Evolutionary conservation across 225 moss, liverwort and hornwort genomes (phyloP).

Genomic region (Lunularia cruciata): DNA sequence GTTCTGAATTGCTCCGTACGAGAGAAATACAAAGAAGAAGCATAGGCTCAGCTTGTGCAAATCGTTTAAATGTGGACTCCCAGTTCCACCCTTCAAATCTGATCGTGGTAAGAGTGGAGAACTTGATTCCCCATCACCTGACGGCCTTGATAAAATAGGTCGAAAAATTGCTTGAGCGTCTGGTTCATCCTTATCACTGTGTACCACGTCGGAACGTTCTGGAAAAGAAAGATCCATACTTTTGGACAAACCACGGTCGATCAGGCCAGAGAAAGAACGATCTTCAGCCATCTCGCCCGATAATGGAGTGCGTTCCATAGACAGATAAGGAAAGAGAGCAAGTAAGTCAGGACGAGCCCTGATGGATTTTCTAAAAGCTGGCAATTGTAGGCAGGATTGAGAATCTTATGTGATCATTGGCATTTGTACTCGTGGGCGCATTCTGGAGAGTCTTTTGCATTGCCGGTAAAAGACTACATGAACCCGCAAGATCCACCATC

Average conservation of each 20-base stretch:
- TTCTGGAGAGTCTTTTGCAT: too few species aligned
- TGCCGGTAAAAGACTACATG: too few species aligned
- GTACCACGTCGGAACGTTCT: conserved; percentile 10
- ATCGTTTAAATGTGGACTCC: conserved; percentile 74
- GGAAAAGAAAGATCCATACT: conserved; percentile 10
- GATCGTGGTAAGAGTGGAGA: conserved; percentile 42
- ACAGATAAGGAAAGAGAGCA: neutral
- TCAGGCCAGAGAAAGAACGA: neutral
- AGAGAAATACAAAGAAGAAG: conserved; percentile 85
- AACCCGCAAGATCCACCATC: too few species aligned
- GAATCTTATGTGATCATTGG: too few species aligned
- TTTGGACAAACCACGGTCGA: conserved; percentile 1
- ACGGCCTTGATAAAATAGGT: conserved; percentile 22
- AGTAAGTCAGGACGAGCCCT: too few species aligned
- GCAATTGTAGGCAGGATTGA: too few species aligned
- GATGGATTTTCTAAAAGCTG: too few species aligned
- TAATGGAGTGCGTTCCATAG: conserved; percentile 1
- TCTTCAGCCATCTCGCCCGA: neutral
- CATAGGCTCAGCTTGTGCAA: conserved; percentile 72
- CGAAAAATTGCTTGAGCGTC: conserved; percentile 27
- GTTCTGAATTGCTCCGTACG: conserved; percentile 83
- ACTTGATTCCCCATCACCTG: conserved; percentile 28
- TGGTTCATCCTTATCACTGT: conserved; percentile 22
- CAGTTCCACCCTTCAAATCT: conserved; percentile 41
- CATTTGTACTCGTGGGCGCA: too few species aligned